phyloP scores from a whole-genome alignment of 768 basidiomycete genomes.

The Lactifluus pinguis region DNA sequence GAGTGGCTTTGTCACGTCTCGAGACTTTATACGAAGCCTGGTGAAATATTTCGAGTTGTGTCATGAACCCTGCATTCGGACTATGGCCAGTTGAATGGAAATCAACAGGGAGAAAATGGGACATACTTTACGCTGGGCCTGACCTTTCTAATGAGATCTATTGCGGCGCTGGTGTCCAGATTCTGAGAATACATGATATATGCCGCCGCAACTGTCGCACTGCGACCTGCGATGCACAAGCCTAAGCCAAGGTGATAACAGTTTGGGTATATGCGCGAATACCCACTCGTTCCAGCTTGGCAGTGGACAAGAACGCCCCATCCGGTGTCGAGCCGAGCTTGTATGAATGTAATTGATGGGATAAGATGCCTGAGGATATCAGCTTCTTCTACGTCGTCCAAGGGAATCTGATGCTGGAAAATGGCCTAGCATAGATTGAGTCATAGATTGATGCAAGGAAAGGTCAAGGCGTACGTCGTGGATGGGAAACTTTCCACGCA shows the following conservation, averaged over 20 bases:
- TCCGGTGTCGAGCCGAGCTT: conserved; percentile 64
- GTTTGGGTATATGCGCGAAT: neutral
- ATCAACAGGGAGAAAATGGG: conserved; percentile 1
- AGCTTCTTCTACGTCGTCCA: conserved; percentile 67
- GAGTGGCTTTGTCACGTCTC: conserved; percentile 54
- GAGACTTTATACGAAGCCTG: conserved; percentile 61
- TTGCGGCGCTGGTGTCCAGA: conserved; percentile 47
- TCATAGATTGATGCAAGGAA: neutral
- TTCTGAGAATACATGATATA: conserved; percentile 76
- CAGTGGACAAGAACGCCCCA: conserved; percentile 84
- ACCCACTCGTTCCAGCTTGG: conserved; percentile 80
- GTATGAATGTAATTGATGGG: conserved; percentile 75
- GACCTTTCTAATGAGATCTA: conserved; percentile 56
- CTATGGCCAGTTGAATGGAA: conserved; percentile 30
- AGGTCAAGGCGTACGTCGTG: conserved; percentile 40
- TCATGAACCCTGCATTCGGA: conserved; percentile 78
- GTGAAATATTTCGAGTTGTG: conserved; percentile 76
- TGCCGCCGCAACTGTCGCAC: conserved; percentile 77
- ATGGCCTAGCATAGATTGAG: conserved; percentile 48
- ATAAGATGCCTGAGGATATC: conserved; percentile 76
- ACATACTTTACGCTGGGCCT: conserved; percentile 68
- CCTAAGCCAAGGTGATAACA: neutral
- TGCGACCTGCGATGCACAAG: conserved; percentile 46
- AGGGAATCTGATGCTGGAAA: conserved; percentile 64
- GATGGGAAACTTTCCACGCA: conserved; percentile 60